Conservation (phyloP, 805 yeast species). For the Pichia eremophila region DNA sequence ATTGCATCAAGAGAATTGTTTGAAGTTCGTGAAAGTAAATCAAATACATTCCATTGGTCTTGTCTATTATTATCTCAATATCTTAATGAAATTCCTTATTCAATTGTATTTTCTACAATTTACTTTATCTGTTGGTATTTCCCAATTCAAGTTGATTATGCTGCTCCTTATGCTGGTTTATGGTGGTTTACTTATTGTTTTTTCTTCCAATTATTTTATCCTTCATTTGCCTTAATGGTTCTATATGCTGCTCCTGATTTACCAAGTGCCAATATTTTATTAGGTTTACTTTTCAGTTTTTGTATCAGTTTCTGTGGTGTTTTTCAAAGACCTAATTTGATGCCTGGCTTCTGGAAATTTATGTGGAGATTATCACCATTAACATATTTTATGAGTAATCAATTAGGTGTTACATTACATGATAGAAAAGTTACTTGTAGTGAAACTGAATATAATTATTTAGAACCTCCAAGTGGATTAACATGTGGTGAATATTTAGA, state of each 20-base stretch:
- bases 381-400: slow-evolving; percentile 55
- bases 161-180: slow-evolving; percentile 36
- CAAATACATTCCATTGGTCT: slow-evolving; percentile 70
- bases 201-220: slow-evolving; percentile 36
- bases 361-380: slow-evolving; percentile 70
- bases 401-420: slow-evolving; percentile 42
- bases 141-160: slow-evolving; percentile 27
- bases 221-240: slow-evolving; percentile 43
- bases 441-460: slow-evolving; percentile 36
- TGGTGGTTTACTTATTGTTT: slow-evolving; percentile 29
- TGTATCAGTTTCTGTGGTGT: slow-evolving; percentile 63
- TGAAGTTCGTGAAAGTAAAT: slow-evolving; percentile 62
- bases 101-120: slow-evolving; percentile 39
- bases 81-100: slow-evolving; percentile 54
- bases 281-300: slow-evolving; percentile 47
- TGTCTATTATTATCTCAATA: slow-evolving; percentile 44
- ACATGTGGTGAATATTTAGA: slow-evolving; percentile 55
- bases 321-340: slow-evolving; percentile 40
- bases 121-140: slow-evolving; percentile 33
- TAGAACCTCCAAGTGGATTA: slow-evolving; percentile 47
- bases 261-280: slow-evolving; percentile 54
- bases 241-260: slow-evolving; percentile 55
- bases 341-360: slow-evolving; percentile 82
- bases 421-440: slow-evolving; percentile 43
- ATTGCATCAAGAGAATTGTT: slow-evolving; percentile 49